phyloP scores from a whole-genome alignment of 108 stramenopile species.

The Schizochytrium sp. region DNA sequence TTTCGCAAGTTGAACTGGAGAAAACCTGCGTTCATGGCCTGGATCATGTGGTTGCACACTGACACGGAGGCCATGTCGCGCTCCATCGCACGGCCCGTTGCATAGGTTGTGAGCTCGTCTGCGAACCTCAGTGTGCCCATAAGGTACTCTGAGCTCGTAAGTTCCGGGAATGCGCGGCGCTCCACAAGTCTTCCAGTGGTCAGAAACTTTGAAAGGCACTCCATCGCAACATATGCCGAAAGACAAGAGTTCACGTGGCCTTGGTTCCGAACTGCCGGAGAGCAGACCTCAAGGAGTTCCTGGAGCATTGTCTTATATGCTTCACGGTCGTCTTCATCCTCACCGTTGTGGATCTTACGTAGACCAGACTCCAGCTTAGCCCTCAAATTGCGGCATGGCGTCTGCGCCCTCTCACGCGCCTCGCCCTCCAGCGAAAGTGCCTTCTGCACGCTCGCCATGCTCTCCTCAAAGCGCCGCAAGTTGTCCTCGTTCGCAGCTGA shows the following conservation, averaged over 20 bases:
- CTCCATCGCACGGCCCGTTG: conserved; percentile 18
- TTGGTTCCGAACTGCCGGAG: conserved; percentile 35
- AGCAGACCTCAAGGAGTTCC: neutral
- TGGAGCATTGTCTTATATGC: neutral
- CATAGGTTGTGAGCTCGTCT: conserved; percentile 35
- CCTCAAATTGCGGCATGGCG: conserved; percentile 17
- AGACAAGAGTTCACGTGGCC: conserved; percentile 2
- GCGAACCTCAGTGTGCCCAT: conserved; percentile 38
- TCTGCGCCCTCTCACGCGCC: neutral
- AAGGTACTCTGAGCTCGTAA: conserved; percentile 24
- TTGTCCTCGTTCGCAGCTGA: neutral
- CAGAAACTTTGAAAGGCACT: neutral
- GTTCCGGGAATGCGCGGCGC: neutral
- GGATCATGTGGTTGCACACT: conserved; percentile 31
- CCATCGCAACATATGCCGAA: conserved; percentile 42
- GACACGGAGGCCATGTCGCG: conserved; percentile 1
- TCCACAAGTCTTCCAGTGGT: neutral
- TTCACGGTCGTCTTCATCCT: neutral
- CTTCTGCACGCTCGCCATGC: neutral
- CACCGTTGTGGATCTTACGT: neutral
- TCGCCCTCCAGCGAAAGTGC: neutral
- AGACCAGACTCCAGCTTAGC: neutral
- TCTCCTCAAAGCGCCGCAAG: neutral
- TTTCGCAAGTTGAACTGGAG: conserved; percentile 50
- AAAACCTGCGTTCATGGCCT: conserved; percentile 26